Conservation (phyloP, 2,329 filamentous ascomycete genomes). For the Neodidymelliopsis sp. region DNA sequence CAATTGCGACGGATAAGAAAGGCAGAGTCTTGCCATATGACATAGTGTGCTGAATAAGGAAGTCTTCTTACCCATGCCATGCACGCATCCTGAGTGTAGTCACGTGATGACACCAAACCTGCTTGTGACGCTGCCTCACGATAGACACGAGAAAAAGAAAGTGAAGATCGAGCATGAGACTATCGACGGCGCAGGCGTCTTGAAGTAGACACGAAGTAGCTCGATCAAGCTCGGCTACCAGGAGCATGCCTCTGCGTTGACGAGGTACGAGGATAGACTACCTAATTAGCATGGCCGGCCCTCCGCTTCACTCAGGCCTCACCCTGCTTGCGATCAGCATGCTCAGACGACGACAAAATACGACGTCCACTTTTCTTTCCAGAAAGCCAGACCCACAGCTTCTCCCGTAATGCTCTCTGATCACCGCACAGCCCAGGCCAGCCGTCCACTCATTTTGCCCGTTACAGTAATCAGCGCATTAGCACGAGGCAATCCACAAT, state of each 20-base stretch:
- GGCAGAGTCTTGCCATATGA: too few species aligned
- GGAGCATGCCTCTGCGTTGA: neutral
- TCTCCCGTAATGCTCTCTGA: constrained; percentile 8
- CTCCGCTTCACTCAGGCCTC: too few species aligned
- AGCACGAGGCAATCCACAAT: neutral
- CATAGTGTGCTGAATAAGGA: too few species aligned
- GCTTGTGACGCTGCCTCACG: constrained; percentile 4
- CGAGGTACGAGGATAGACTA: too few species aligned
- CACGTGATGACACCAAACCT: too few species aligned
- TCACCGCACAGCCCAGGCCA: neutral
- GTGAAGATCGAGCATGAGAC: constrained; percentile 1
- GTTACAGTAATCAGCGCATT: too few species aligned
- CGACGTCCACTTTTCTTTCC: constrained; percentile 1
- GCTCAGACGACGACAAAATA: neutral
- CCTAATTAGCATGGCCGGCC: too few species aligned
- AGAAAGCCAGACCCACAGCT: constrained; percentile 9
- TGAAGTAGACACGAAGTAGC: neutral
- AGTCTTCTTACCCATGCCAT: too few species aligned
- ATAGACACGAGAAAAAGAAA: neutral
- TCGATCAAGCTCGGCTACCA: neutral
- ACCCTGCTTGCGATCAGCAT: neutral
- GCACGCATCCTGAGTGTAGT: too few species aligned
- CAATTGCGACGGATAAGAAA: neutral
- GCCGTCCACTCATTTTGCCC: neutral
- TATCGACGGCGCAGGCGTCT: constrained; percentile 5